These are phyloP conservation scores for Hymenoscyphus linearis DNA, from an alignment of 2,329 filamentous ascomycete species.

Conservation along the genomic window DNA sequence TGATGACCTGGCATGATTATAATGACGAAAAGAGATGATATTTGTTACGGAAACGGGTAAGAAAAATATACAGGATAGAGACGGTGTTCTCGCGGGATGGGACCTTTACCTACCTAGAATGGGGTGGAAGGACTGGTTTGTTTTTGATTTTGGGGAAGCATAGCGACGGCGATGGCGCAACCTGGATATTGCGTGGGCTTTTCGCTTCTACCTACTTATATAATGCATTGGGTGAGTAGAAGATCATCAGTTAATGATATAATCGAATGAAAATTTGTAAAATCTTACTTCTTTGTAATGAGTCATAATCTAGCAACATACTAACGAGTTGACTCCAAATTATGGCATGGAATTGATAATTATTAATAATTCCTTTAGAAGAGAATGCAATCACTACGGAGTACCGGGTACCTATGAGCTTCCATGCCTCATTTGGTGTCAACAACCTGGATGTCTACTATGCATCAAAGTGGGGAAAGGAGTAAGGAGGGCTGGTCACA, in stretches of 20 bases:
- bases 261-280: neutral
- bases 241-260: neutral
- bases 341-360: too few species aligned
- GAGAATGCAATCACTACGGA: too few species aligned
- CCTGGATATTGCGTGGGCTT: slow-evolving; percentile 2
- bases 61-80: neutral
- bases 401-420: too few species aligned
- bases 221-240: neutral
- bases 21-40: neutral
- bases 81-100: neutral
- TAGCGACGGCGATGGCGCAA: slow-evolving; percentile 18
- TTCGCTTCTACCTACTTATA: slow-evolving; percentile 9
- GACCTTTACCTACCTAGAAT: neutral
- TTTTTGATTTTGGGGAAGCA: slow-evolving; percentile 5
- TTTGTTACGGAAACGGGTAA: neutral
- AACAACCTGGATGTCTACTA: too few species aligned
- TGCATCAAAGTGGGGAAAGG: too few species aligned
- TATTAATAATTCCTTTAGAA: too few species aligned
- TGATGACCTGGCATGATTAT: slow-evolving; percentile 27
- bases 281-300: neutral
- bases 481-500: too few species aligned
- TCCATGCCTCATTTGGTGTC: too few species aligned
- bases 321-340: too few species aligned
- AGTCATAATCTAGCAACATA: too few species aligned
- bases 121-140: neutral